Base-by-base conservation (phyloP, 2,329 filamentous ascomycete genomes). In the Phyllosticta citriasiana region DNA sequence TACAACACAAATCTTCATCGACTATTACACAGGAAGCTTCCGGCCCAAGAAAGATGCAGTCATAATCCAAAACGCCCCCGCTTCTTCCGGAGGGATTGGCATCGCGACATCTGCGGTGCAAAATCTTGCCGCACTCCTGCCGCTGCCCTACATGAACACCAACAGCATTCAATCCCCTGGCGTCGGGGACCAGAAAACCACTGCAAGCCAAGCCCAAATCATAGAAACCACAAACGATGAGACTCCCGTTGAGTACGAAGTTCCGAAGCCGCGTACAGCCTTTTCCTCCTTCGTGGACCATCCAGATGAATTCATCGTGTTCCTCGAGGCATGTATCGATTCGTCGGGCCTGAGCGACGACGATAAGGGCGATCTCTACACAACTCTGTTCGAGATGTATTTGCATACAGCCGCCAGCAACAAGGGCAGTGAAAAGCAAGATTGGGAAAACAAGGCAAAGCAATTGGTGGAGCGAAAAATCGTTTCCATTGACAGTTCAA, bases 211-310 rank as follows among this genome's bases (percentile, higher is more conserved):
- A 58, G 76, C 77, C 2, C 76, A 80, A 19, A 76, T 84, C 22
- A 69, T 81, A 8, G 78, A 79, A 63, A 84, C 66, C 71, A 83
- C 65, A 68, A 81, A 63, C 72, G 85, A 76, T 57, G 79, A 80
- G 33, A 73, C 77, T 1, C 73, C 76, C 5, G 72, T 79, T 26
- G 81, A 84, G 65, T 99, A 99, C 73, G 85, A 84, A 4, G 81
- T 88, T 2, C 93, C 94, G 0, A 88, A 88, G 62, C 93, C 94
- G 4, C 81, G 93, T 63, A 91, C 88, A 1, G 93, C 94, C 0
- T 99, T 99, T 69, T 97, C 94, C 1, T 93, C 90, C 0, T 99
- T 99, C 69, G 92, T 99, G 63, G 93, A 97, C 68, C 92, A 97
- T 70, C 84, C 94, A 0, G 84, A 92, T 62, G 87, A 97, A 69